Evolutionary conservation across 352 stramenopile species (phyloP).

Genomic region (Globisporangium canariense): DNA sequence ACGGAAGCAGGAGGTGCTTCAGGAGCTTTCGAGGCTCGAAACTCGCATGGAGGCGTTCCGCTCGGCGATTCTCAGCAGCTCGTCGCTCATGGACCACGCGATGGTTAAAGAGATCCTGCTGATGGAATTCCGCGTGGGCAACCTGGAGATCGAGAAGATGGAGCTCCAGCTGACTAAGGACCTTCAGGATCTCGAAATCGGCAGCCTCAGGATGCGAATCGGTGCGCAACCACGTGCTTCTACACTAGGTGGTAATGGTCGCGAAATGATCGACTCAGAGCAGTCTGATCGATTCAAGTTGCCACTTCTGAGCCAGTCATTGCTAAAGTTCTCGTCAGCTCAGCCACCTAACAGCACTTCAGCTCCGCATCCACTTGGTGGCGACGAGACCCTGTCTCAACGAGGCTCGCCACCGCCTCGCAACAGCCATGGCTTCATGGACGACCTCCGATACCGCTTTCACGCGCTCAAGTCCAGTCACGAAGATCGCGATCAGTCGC

Average conservation of each 20-base stretch:
- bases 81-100: slow-evolving; percentile 38
- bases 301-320: slow-evolving; percentile 7
- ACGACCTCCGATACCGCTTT: slow-evolving; percentile 31
- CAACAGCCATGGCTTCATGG: slow-evolving; percentile 23
- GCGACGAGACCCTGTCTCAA: not conserved
- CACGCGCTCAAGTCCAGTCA: slow-evolving; percentile 16
- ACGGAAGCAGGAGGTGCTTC: not conserved
- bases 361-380: not conserved
- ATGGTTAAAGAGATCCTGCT: slow-evolving; percentile 60
- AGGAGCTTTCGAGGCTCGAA: slow-evolving; percentile 16
- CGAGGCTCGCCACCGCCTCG: not conserved
- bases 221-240: not conserved
- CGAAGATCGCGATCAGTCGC: not conserved
- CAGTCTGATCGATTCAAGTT: not conserved
- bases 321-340: slow-evolving; percentile 7
- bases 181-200: slow-evolving; percentile 23
- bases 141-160: slow-evolving; percentile 91
- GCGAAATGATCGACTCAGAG: not conserved
- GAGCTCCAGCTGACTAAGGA: slow-evolving; percentile 58
- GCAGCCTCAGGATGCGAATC: not conserved
- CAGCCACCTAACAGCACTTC: not conserved
- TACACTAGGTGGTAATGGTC: no score
- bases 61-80: slow-evolving; percentile 39
- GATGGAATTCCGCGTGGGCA: slow-evolving; percentile 86
- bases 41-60: slow-evolving; percentile 62